Base-by-base conservation (phyloP, 2,329 filamentous ascomycete genomes). In the Penicillium digitatum region DNA sequence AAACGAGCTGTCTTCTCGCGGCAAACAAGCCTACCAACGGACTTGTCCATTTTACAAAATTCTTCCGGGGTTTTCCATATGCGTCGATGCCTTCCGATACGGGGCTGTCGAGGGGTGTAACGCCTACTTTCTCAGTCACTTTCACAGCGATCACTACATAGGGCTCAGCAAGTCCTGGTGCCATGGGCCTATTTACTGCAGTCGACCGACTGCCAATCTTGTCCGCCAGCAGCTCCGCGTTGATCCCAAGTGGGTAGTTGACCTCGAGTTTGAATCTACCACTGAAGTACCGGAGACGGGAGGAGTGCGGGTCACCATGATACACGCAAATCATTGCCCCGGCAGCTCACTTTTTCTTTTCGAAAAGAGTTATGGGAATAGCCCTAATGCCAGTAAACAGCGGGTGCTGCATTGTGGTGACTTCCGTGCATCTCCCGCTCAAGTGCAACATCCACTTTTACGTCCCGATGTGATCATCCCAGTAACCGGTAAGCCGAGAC, bases 31-130 rank as follows among this genome's bases (percentile, higher is more conserved):
- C 0, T 94, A 93, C 66, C 83, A 93, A 67, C 84, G 94, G 46
- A 96, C 90, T 0, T 99, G 94, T 68, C 94, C 94, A 0, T 99
- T 99, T 67, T 99, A 99, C 78, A 99, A 99, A 73, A 96, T 97
- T 60, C 87, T 99, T 76, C 92, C 93, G 0, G 91, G 90, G 0
- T 88, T 96, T 66, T 90, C 82, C 60, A 95, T 97, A 50, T 95
- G 90, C 55, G 94, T 99, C 0, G 94, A 99, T 72, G 94, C 94
- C 0, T 96, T 99, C 68, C 86, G 93, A 20, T 99, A 97, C 67
- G 94, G 94, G 2, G 90, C 92, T 4, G 90, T 99, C 0, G 82
- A 95, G 68, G 92, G 90, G 0, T 96, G 92, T 71, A 87, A 89
- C 51, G 94, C 93, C 1, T 99, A 99, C 70, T 99, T 99, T 63